Evolutionary conservation across 2,329 filamentous ascomycete genomes (phyloP), one percentile per base, ranked within the genome.

Genomic region (Cytospora piceicola): DNA sequence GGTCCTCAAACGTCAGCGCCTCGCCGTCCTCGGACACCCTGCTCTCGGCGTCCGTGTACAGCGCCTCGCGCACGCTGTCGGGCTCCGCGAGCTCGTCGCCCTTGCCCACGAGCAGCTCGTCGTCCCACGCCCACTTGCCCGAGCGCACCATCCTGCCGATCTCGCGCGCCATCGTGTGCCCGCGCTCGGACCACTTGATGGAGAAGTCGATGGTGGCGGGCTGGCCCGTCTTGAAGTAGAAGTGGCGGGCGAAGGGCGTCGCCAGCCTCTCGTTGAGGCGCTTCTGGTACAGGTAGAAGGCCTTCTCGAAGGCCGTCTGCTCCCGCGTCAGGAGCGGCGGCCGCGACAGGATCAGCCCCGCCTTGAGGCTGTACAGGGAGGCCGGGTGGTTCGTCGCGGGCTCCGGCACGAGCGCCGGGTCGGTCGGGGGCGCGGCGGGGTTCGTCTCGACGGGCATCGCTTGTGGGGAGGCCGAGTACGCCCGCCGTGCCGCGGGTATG

Each of bases 281-380:
- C 73, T 94, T 94, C 81, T 99, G 95, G 81, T 99, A 99, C 77
- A 99, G 93, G 83, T 90, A 97, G 80, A 90, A 98, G 69, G 94
- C 85, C 75, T 93, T 91, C 79, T 99, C 95, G 79, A 99, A 98
- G 15, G 92, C 84, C 39, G 91, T 91, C 62, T 94, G 88, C 68
- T 90, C 84, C 71, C 91, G 90, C 30, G 95, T 98, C 73, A 99
- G 84, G 66, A 96, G 82, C 8, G 95, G 95, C 57, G 95, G 88
- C 32, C 95, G 92, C 55, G 93, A 95, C 69, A 99, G 88, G 71
- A 98, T 87, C 67, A 97, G 84, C 69, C 92, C 91, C 65, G 84
- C 82, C 66, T 80, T 81, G 75, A 88, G 81, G 70, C 80, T 78
- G 78, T 85, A 85, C 61, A 70, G 66, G 52, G 70, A 49, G 42